Conservation (phyloP, 805 yeast species). For the Sugiyamaella lignohabitans region DNA sequence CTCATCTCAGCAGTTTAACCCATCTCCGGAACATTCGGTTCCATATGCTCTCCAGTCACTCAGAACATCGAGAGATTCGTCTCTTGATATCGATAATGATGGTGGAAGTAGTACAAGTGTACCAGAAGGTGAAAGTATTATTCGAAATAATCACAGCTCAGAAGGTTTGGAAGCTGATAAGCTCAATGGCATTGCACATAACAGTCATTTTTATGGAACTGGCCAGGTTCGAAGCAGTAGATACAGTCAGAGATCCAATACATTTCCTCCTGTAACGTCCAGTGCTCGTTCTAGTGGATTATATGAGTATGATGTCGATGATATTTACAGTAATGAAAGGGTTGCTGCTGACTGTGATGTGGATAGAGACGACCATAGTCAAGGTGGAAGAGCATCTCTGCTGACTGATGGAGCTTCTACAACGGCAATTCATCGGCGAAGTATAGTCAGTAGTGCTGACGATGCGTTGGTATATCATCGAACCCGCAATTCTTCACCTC, state of each 20-base stretch:
- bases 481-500: neutral
- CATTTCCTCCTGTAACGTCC: no score
- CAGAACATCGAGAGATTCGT: no score
- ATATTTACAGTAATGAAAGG: neutral
- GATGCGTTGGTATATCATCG: no score
- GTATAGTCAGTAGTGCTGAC: neutral
- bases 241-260: neutral
- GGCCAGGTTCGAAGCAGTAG: neutral
- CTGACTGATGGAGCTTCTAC: neutral
- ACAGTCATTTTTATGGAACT: neutral
- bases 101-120: neutral
- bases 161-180: neutral
- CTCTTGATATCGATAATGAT: neutral
- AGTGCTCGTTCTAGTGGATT: neutral
- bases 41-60: no score
- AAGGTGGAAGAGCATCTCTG: neutral
- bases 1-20: neutral
- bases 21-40: no score
- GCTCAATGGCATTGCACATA: neutral
- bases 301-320: neutral
- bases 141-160: neutral
- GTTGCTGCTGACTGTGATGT: no score
- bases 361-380: neutral
- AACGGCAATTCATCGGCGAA: neutral
- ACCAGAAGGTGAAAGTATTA: neutral